A percentile compares a stretch with the other conserved stretches of the same genome.
phyloP scores from a whole-genome alignment of 768 basidiomycete genomes.

The Naganishia vaughanmartiniae region DNA sequence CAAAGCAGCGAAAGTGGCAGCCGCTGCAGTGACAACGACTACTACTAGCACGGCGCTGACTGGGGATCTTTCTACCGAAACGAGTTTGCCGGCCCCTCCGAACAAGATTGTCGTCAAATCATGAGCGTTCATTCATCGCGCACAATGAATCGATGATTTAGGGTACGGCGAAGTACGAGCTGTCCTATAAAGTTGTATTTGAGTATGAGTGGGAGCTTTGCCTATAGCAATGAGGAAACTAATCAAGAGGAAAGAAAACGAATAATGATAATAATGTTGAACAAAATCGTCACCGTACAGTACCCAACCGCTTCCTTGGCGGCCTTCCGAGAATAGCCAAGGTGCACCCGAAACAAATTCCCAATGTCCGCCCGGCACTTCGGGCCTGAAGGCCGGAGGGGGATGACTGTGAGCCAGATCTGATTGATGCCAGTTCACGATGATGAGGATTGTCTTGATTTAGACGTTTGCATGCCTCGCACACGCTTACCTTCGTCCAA shows the following conservation, averaged over 20 bases:
- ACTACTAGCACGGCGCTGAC: background rate
- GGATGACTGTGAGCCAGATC: background rate
- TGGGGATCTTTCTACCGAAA: background rate
- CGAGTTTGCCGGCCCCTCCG: background rate
- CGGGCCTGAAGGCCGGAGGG: slow-evolving; percentile 1
- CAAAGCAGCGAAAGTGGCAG: background rate
- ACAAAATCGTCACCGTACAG: too few species aligned
- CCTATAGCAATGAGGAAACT: too few species aligned
- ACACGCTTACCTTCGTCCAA: background rate
- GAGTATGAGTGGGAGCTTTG: background rate
- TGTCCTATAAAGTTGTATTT: background rate
- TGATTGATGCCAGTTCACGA: background rate
- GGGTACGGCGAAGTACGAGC: background rate
- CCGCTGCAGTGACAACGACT: background rate
- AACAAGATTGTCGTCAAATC: slow-evolving; percentile 2
- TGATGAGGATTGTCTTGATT: background rate
- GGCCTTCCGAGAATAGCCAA: too few species aligned
- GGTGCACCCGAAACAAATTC: background rate
- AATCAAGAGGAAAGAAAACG: too few species aligned
- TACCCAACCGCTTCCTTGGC: too few species aligned
- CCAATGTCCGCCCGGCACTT: background rate
- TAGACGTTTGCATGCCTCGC: background rate
- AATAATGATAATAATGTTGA: too few species aligned
- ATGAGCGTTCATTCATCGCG: background rate
- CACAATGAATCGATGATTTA: background rate